phyloP scores from a whole-genome alignment of 306 rosid genomes.

The Cicer cuneatum region DNA sequence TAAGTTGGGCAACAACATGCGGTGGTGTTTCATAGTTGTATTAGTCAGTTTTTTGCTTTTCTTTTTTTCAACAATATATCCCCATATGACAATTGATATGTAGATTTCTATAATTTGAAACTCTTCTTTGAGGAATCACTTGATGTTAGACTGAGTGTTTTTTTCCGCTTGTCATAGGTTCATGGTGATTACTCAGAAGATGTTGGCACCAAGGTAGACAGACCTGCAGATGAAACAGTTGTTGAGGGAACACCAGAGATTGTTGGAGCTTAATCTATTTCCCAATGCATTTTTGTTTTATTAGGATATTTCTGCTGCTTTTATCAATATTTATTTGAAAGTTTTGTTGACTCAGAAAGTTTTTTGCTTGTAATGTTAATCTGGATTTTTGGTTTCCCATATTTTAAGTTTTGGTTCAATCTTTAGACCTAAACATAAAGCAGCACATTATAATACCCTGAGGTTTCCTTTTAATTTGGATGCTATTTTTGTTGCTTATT shows the following conservation, averaged over 20 bases:
- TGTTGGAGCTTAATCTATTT: constrained; percentile 67
- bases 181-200: constrained; percentile 89
- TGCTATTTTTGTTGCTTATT: no score
- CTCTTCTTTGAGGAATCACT: no score
- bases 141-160: not conserved
- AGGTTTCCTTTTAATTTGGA: not conserved
- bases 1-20: not conserved
- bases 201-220: constrained; percentile 80
- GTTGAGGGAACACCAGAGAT: constrained; percentile 65
- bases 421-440: not conserved
- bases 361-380: constrained; percentile 43
- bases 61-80: no score
- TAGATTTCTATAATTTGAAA: not conserved
- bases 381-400: constrained; percentile 8
- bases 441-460: not conserved
- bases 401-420: not conserved
- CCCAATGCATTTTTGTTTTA: constrained; percentile 20
- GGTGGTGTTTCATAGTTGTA: not conserved
- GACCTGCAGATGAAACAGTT: constrained; percentile 73
- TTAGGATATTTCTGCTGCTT: constrained; percentile 28
- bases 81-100: no score
- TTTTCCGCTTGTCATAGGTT: constrained; percentile 55
- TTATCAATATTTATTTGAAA: not conserved
- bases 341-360: constrained; percentile 38
- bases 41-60: no score